phyloP scores from a whole-genome alignment of 2,329 filamentous ascomycete genomes.

The Sporothrix brasiliensis region DNA sequence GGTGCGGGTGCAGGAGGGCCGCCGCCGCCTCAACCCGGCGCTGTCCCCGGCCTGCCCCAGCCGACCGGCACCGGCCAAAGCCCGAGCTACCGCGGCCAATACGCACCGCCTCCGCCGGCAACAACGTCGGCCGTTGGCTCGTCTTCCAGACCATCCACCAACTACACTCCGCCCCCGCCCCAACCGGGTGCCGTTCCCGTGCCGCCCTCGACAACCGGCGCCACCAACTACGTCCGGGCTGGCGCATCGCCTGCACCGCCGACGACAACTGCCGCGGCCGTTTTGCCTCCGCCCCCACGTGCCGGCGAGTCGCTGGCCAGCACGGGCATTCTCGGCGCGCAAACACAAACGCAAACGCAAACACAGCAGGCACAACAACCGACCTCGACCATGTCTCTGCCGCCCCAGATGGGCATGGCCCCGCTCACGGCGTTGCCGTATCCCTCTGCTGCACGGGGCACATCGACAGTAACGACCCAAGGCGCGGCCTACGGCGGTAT shows the following conservation, averaged over 20 bases:
- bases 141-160: conserved; percentile 38
- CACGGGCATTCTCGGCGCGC: neutral
- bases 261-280: conserved; percentile 34
- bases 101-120: conserved; percentile 51
- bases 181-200: conserved; percentile 61
- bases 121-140: conserved; percentile 38
- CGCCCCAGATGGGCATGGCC: conserved; percentile 57
- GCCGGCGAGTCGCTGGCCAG: conserved; percentile 36
- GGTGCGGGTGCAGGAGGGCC: conserved; percentile 41
- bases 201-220: conserved; percentile 41
- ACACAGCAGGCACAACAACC: neutral
- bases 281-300: conserved; percentile 38
- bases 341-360: neutral
- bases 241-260: conserved; percentile 36
- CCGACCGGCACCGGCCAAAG: conserved; percentile 47
- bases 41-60: conserved; percentile 49
- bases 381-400: conserved; percentile 41
- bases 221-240: conserved; percentile 45
- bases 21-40: conserved; percentile 53
- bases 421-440: conserved; percentile 48
- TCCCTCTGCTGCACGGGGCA: conserved; percentile 49
- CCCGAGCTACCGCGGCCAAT: conserved; percentile 40
- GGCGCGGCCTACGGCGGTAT: neutral
- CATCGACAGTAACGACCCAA: conserved; percentile 47
- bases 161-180: conserved; percentile 54